Evolutionary conservation across 2,329 filamentous ascomycete genomes (phyloP).

Genomic region (Ciborinia camelliae): DNA sequence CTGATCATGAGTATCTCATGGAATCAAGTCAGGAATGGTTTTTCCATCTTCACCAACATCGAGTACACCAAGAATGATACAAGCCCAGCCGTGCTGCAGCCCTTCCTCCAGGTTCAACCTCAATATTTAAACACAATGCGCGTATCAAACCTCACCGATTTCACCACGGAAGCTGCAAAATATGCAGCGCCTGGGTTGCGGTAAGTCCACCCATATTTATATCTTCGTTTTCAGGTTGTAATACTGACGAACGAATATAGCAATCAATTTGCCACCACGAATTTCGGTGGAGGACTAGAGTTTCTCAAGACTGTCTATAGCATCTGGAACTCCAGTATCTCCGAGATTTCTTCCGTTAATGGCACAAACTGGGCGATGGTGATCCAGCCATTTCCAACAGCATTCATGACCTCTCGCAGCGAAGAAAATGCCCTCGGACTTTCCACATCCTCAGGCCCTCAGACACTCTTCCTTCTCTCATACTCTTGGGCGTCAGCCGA

Average conservation of each 20-base stretch:
- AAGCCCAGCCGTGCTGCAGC: not conserved
- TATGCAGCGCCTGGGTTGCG: not conserved
- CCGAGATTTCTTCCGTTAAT: not conserved
- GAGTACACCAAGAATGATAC: not conserved
- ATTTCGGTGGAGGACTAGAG: not conserved
- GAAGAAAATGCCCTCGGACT: not conserved
- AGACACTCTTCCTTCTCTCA: not conserved
- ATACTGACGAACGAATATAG: not conserved
- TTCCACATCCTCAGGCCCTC: not conserved
- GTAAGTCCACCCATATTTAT: too few relatives aligned
- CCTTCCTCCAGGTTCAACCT: not conserved
- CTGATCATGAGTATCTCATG: not conserved
- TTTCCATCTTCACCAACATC: not conserved
- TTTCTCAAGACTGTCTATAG: not conserved
- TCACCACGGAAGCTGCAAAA: not conserved
- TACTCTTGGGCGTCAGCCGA: too few relatives aligned
- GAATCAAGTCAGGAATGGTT: not conserved
- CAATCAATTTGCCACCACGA: slow-evolving; percentile 1
- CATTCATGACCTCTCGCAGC: not conserved
- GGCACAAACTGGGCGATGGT: not conserved
- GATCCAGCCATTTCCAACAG: not conserved
- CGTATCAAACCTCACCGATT: not conserved
- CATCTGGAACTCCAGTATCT: not conserved
- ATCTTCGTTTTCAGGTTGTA: too few relatives aligned
- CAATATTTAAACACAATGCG: slow-evolving; percentile 1